phyloP scores from a whole-genome alignment of 2,329 filamentous ascomycete genomes.

The Triangularia setosa region DNA sequence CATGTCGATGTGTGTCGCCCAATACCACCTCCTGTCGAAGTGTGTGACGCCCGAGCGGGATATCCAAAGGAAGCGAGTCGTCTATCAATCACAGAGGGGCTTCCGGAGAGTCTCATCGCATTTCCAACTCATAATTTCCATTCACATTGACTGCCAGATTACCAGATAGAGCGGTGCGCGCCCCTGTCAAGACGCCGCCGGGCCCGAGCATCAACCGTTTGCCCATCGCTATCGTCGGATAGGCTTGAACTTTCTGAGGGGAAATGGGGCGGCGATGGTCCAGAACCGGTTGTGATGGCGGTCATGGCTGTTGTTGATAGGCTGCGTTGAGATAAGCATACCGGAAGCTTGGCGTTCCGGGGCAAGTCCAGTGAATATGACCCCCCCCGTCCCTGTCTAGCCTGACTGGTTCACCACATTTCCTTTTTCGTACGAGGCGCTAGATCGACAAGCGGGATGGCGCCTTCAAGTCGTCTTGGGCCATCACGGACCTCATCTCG shows the following conservation, averaged over 20 bases:
- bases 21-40: not conserved
- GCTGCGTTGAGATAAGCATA: constrained; percentile 6
- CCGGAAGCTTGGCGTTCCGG: constrained; percentile 8
- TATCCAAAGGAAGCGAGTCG: not conserved
- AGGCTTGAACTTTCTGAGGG: not conserved
- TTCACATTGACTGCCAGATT: not conserved
- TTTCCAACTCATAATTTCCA: not conserved
- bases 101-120: not conserved
- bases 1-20: not conserved
- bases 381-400: constrained; percentile 1
- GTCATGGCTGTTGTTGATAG: constrained; percentile 11
- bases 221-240: not conserved
- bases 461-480: not conserved
- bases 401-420: constrained; percentile 11
- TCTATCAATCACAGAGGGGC: not conserved
- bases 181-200: not conserved
- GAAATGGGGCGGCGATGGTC: not conserved
- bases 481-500: not conserved
- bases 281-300: not conserved
- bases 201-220: not conserved
- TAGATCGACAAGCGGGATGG: constrained; percentile 2
- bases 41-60: not conserved
- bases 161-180: not conserved
- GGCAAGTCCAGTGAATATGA: not conserved
- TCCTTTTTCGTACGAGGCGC: constrained; percentile 9